Conservation (phyloP, 768 basidiomycete genomes). For the Fomitopsis serialis region DNA sequence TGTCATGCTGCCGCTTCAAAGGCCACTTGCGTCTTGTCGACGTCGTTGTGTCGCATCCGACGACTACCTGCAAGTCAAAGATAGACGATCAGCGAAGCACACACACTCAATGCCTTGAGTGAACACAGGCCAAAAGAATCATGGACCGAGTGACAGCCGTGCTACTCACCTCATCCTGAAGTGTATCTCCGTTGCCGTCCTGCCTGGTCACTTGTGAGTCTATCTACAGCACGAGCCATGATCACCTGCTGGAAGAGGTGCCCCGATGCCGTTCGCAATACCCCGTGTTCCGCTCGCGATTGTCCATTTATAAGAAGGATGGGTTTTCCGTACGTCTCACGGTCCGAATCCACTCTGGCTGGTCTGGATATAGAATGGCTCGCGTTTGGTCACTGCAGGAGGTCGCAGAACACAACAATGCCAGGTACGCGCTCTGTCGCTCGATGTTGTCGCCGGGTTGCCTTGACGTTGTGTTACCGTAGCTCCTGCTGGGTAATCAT, state of each 20-base stretch:
- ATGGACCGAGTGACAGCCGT: no score
- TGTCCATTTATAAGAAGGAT: not conserved
- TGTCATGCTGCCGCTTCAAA: no score
- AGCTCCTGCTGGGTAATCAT: conserved; percentile 88
- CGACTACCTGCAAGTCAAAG: no score
- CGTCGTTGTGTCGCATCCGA: no score
- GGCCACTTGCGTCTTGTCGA: no score
- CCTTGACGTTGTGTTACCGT: not conserved
- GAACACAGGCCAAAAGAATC: no score
- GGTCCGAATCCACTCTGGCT: not conserved
- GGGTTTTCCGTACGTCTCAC: not conserved
- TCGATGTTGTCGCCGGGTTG: not conserved
- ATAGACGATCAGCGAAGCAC: no score
- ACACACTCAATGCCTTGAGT: no score
- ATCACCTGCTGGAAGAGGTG: conserved; percentile 3
- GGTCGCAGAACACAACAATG: conserved; percentile 54
- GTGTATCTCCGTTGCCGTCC: no score
- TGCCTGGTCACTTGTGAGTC: no score
- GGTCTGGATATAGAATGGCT: conserved; percentile 11
- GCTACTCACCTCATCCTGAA: no score
- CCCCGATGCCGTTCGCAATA: conserved; percentile 1
- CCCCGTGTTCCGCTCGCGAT: not conserved
- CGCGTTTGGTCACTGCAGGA: conserved; percentile 47
- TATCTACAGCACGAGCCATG: conserved; percentile 1
- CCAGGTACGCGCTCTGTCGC: conserved; percentile 31